Conservation (phyloP, 371 early-diverging fungal genomes). For the Haplosporangium sp. region DNA sequence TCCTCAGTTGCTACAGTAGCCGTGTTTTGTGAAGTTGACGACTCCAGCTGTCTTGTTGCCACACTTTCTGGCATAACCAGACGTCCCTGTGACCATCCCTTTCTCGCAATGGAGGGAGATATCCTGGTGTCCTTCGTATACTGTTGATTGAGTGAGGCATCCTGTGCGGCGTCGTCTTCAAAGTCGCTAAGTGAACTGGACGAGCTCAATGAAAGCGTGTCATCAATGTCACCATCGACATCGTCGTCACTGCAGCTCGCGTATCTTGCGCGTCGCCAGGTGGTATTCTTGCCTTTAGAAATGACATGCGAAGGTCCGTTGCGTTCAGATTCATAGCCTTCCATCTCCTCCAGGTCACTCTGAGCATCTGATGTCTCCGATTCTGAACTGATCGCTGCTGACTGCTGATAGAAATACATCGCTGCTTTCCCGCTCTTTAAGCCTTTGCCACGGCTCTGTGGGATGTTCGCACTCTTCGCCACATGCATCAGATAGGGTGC, state of each 20-base stretch:
- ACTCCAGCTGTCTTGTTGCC: background rate
- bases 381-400: conserved; percentile 5
- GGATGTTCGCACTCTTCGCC: conserved; percentile 6
- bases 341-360: conserved; percentile 15
- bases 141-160: too few species aligned
- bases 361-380: conserved; percentile 30
- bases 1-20: background rate
- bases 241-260: conserved; percentile 28
- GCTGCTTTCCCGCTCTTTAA: conserved; percentile 30
- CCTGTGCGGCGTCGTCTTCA: conserved; percentile 10
- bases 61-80: background rate
- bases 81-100: conserved; percentile 7
- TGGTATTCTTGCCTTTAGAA: background rate
- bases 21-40: background rate
- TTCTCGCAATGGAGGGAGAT: background rate
- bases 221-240: conserved; percentile 11
- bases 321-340: background rate
- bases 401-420: conserved; percentile 19
- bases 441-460: conserved; percentile 28
- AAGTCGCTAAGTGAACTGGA: conserved; percentile 29
- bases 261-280: conserved; percentile 3
- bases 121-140: too few species aligned
- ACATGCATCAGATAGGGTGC: conserved; percentile 24
- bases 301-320: background rate
- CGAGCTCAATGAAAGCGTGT: conserved; percentile 24